A percentile compares a stretch with the other conserved stretches of the same genome.
phyloP scores from a whole-genome alignment of 75 land plant genomes.

The Selaginella tamariscina region DNA sequence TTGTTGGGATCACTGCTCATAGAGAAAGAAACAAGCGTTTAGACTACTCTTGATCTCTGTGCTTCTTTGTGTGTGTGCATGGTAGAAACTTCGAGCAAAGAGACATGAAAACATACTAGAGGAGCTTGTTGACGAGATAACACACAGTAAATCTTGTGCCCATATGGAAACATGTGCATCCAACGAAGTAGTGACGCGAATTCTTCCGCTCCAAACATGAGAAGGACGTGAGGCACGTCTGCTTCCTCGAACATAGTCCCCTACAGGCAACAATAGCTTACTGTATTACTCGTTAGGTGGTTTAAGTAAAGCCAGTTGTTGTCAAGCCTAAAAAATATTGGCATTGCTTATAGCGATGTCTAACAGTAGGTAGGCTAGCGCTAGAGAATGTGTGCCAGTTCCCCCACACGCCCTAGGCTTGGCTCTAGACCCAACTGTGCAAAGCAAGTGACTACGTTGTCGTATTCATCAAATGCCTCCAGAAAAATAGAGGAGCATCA shows the following conservation, averaged over 20 bases:
- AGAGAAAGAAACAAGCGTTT: conserved; percentile 43
- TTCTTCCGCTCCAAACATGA: conserved; percentile 69
- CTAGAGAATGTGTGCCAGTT: too few species aligned
- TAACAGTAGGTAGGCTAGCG: too few species aligned
- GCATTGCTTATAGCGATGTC: too few species aligned
- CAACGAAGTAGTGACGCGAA: conserved; percentile 50
- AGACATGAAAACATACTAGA: conserved; percentile 36
- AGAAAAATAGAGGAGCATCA: too few species aligned
- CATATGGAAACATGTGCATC: conserved; percentile 38
- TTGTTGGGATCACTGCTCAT: conserved; percentile 49
- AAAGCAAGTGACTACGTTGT: too few species aligned
- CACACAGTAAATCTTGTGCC: conserved; percentile 45
- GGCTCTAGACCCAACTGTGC: too few species aligned
- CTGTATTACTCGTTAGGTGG: too few species aligned
- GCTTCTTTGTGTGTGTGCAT: background rate
- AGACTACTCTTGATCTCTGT: conserved; percentile 9
- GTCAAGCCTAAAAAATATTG: too few species aligned
- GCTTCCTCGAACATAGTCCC: conserved; percentile 27
- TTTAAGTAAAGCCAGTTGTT: too few species aligned
- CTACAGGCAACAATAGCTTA: too few species aligned
- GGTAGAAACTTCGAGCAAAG: background rate
- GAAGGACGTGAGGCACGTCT: conserved; percentile 47
- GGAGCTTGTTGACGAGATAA: conserved; percentile 61
- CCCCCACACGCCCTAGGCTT: too few species aligned
- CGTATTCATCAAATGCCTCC: too few species aligned